phyloP scores from a whole-genome alignment of 164 flowering plant genomes.

The Nymphaea thermarum region DNA sequence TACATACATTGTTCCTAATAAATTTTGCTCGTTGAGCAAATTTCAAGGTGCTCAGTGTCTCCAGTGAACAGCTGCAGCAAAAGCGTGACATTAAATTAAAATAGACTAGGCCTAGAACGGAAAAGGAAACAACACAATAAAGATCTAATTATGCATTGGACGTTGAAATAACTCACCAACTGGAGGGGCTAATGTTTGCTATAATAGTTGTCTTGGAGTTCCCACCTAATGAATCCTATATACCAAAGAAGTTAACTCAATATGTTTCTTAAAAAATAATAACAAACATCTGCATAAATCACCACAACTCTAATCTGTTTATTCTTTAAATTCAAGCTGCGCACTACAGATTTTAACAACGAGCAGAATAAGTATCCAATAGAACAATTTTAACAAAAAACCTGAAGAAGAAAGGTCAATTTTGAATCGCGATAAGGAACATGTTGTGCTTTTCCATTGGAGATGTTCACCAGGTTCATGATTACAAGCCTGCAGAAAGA shows the following conservation, averaged over 20 bases:
- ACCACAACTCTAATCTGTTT: too few species aligned
- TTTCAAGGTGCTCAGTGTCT: constrained; percentile 92
- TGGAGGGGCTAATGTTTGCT: constrained; percentile 90
- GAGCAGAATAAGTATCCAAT: background rate
- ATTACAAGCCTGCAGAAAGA: constrained; percentile 67
- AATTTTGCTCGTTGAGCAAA: constrained; percentile 99
- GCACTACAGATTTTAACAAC: background rate
- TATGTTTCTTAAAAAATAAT: too few species aligned
- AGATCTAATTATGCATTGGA: background rate
- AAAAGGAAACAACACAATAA: background rate
- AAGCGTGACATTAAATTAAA: background rate
- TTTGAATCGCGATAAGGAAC: constrained; percentile 99
- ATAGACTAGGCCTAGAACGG: background rate
- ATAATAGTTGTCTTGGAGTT: constrained; percentile 91
- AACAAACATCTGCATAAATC: too few species aligned
- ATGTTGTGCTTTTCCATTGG: constrained; percentile 89
- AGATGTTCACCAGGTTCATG: constrained; percentile 83
- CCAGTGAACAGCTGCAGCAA: constrained; percentile 74
- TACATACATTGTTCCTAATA: constrained; percentile 88
- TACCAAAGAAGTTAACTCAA: background rate
- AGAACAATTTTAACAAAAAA: constrained; percentile 8
- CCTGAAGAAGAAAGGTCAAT: constrained; percentile 99
- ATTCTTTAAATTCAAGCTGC: too few species aligned
- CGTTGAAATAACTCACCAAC: constrained; percentile 34
- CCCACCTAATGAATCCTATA: constrained; percentile 95